Conservation (phyloP, 1,139 yeast species). For the Arxiozyma slooffiae region DNA sequence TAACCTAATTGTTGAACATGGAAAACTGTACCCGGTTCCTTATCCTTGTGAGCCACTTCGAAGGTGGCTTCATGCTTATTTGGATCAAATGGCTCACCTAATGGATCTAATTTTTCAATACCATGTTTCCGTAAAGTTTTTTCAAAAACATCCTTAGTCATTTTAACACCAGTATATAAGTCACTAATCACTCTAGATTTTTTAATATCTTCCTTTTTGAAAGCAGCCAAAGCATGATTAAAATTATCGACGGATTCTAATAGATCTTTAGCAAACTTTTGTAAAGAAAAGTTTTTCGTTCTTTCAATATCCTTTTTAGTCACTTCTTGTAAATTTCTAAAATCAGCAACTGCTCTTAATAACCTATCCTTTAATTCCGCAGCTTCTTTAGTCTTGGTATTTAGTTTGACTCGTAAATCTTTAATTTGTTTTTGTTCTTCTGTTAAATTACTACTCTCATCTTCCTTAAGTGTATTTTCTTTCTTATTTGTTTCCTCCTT, state of each 20-base stretch:
- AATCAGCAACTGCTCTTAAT: conserved; percentile 80
- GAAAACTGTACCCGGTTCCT: conserved; percentile 88
- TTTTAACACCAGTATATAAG: conserved; percentile 79
- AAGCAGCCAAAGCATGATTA: conserved; percentile 74
- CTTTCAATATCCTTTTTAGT: conserved; percentile 80
- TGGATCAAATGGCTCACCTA: conserved; percentile 83
- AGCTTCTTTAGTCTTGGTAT: conserved; percentile 64
- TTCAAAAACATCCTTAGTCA: conserved; percentile 83
- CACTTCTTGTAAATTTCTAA: conserved; percentile 84
- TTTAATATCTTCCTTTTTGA: conserved; percentile 49
- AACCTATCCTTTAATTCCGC: conserved; percentile 78
- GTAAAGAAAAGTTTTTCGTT: conserved; percentile 84
- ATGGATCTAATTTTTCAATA: conserved; percentile 66
- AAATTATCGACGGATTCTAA: conserved; percentile 87
- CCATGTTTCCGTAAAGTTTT: conserved; percentile 80
- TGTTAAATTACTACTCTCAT: conserved; percentile 8
- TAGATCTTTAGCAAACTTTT: conserved; percentile 85
- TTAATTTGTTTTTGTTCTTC: conserved; percentile 20
- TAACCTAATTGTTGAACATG: conserved; percentile 89
- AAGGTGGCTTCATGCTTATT: conserved; percentile 89
- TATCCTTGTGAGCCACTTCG: conserved; percentile 78
- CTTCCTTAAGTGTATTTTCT: conserved; percentile 4
- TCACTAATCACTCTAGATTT: conserved; percentile 58
- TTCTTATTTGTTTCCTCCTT: conserved; percentile 7
- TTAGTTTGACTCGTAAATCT: conserved; percentile 43